phyloP scores from a whole-genome alignment of 768 basidiomycete species.

The Mycena filopes region DNA sequence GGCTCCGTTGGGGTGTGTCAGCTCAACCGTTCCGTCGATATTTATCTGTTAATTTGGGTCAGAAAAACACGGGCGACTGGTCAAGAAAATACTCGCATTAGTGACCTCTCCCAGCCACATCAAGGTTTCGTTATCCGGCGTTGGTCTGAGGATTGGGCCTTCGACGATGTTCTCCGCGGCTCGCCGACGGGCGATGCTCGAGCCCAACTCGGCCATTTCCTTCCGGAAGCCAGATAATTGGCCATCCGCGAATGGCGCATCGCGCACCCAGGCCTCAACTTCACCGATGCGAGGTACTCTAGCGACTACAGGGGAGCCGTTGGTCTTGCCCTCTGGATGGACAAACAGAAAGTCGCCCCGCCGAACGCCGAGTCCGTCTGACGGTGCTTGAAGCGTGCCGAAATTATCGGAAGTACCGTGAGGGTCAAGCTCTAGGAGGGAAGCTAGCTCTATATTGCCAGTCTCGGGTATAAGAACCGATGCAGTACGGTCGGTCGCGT shows the following conservation, averaged over 20 bases:
- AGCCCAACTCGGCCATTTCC: constrained; percentile 75
- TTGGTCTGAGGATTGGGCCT: constrained; percentile 55
- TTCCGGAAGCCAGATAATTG: constrained; percentile 77
- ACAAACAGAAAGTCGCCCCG: constrained; percentile 89
- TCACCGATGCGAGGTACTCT: constrained; percentile 88
- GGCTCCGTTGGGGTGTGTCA: constrained; percentile 72
- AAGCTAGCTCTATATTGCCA: constrained; percentile 69
- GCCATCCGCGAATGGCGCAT: constrained; percentile 61
- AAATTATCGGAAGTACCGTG: constrained; percentile 73
- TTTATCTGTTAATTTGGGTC: constrained; percentile 61
- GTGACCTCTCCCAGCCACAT: constrained; percentile 92
- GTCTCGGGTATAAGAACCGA: constrained; percentile 68
- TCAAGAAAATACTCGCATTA: constrained; percentile 55
- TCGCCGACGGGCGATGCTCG: constrained; percentile 60
- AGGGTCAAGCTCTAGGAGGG: constrained; percentile 89
- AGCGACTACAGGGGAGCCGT: constrained; percentile 70
- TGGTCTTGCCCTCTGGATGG: constrained; percentile 74
- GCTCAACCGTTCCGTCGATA: constrained; percentile 77
- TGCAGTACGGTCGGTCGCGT: constrained; percentile 78
- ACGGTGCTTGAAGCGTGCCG: constrained; percentile 49
- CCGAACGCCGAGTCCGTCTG: constrained; percentile 80
- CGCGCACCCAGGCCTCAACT: constrained; percentile 81
- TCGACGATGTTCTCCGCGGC: constrained; percentile 51
- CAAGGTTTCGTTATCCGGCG: constrained; percentile 52
- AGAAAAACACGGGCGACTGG: constrained; percentile 20